Conservation (phyloP, 495 filamentous ascomycete genomes). For the Trichoderma gamsii region DNA sequence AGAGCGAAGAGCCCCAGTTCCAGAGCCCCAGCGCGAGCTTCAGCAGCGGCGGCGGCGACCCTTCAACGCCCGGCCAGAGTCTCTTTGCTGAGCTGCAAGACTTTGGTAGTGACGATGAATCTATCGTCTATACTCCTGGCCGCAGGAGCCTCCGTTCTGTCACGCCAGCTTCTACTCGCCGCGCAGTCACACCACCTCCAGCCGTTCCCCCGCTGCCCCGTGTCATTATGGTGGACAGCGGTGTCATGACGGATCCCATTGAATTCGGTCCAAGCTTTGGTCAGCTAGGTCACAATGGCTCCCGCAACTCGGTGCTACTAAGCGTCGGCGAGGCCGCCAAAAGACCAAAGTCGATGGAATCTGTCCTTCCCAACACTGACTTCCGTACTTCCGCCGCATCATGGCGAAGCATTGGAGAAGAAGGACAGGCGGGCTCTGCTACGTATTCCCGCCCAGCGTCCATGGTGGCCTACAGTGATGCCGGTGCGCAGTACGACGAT, state of each 20-base stretch:
- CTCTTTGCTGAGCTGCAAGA: constrained; percentile 86
- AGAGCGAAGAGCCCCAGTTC: constrained; percentile 54
- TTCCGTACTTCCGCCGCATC: constrained; percentile 23
- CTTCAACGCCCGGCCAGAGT: constrained; percentile 62
- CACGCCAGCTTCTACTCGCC: constrained; percentile 32
- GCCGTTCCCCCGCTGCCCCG: constrained; percentile 48
- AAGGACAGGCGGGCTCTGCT: constrained; percentile 10
- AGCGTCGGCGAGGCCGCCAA: background rate
- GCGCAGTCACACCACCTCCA: constrained; percentile 42
- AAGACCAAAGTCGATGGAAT: constrained; percentile 33
- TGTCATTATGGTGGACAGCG: constrained; percentile 66
- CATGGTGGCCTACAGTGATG: constrained; percentile 34
- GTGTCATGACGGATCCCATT: constrained; percentile 82
- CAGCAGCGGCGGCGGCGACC: constrained; percentile 42
- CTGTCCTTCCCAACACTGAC: constrained; percentile 27
- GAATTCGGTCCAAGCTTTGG: constrained; percentile 20
- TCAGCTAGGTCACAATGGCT: background rate
- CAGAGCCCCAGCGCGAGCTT: constrained; percentile 34
- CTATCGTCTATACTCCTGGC: constrained; percentile 36
- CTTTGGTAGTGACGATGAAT: constrained; percentile 62
- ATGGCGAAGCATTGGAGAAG: constrained; percentile 27
- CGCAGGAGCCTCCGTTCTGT: constrained; percentile 41
- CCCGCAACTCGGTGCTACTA: background rate
- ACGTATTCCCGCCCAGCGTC: constrained; percentile 24
- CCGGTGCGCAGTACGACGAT: constrained; percentile 35